Base-by-base conservation (phyloP, 2,329 filamentous ascomycete species). In the Trichoderma oligosporum region DNA sequence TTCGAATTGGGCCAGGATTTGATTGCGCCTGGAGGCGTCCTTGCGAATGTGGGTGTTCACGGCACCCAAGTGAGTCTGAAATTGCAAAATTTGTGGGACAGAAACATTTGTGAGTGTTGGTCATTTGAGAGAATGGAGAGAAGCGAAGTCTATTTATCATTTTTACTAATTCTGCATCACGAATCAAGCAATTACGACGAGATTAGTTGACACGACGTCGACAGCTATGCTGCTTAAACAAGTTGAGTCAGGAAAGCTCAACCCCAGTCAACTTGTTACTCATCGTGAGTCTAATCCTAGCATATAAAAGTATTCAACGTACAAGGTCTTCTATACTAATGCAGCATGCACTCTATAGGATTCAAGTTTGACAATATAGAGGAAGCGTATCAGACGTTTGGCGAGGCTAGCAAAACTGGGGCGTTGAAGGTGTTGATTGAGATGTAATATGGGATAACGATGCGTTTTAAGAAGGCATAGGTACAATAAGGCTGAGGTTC, bases 1-100 rank as follows among this genome's bases (percentile, higher is more conserved):
- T 82, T 84, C 63, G 71, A 78, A 14, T 67, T 82, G 39, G 79
- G 76, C 52, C 81, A 84, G 65, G 69, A 76, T 7, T 63, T 85
- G 22, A 73, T 84, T 8, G 80, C 77, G 0, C 70, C 76, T 0
- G 81, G 81, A 1, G 82, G 80, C 4, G 69, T 72, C 0, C 76
- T 84, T 60, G 81, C 81, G 4, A 84, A 83, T 63, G 74, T 84
- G 2, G 82, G 82, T 7, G 82, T 84, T 6, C 80, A 83, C 62
- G 81, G 81, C 0, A 74, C 69, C n/a, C 76, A 75, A 45, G 81
- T 76, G 0, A 70, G 78, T 55, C 67, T 84, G 38, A 74, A 80
- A 36, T 70, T 84, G 12, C 76, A 84, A 55, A 73, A 71, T 45
- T 69, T 84, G 4, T 84, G 81, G 82, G 70, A 74, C 57, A 73